Evolutionary conservation across 2,329 filamentous ascomycete species (phyloP).

Genomic region (Bipolaris victoriae): DNA sequence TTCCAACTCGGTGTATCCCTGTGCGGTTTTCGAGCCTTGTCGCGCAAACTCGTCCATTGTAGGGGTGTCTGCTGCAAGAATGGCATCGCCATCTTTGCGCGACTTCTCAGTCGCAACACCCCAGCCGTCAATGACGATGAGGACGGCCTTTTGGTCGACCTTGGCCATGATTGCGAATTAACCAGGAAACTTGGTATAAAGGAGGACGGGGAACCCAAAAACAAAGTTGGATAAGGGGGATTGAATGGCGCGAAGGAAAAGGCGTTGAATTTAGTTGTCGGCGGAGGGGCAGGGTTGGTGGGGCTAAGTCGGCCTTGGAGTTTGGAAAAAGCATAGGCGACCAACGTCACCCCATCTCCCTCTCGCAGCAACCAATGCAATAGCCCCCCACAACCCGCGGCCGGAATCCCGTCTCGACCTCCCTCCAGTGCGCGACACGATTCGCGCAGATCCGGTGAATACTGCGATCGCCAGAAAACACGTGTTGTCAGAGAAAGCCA

Average conservation of each 20-base stretch:
- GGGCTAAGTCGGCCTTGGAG: slow-evolving; percentile 19
- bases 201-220: background rate
- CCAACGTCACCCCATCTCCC: slow-evolving; percentile 28
- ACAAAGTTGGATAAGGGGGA: background rate
- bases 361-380: slow-evolving; percentile 18
- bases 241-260: slow-evolving; percentile 5
- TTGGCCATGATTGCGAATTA: slow-evolving; percentile 62
- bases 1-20: slow-evolving; percentile 91
- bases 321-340: slow-evolving; percentile 21
- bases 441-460: slow-evolving; percentile 13
- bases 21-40: slow-evolving; percentile 70
- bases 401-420: slow-evolving; percentile 25
- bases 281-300: slow-evolving; percentile 37
- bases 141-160: slow-evolving; percentile 72
- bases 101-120: slow-evolving; percentile 82
- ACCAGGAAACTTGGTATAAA: slow-evolving; percentile 14
- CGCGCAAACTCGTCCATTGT: slow-evolving; percentile 86
- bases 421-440: slow-evolving; percentile 8
- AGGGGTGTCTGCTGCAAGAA: slow-evolving; percentile 89
- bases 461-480: slow-evolving; percentile 6
- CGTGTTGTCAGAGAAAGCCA: slow-evolving; percentile 2
- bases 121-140: slow-evolving; percentile 99
- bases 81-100: slow-evolving; percentile 90
- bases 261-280: slow-evolving; percentile 20
- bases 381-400: slow-evolving; percentile 30